Conservation (phyloP, 768 basidiomycete genomes). For the Tulasnella sp. region DNA sequence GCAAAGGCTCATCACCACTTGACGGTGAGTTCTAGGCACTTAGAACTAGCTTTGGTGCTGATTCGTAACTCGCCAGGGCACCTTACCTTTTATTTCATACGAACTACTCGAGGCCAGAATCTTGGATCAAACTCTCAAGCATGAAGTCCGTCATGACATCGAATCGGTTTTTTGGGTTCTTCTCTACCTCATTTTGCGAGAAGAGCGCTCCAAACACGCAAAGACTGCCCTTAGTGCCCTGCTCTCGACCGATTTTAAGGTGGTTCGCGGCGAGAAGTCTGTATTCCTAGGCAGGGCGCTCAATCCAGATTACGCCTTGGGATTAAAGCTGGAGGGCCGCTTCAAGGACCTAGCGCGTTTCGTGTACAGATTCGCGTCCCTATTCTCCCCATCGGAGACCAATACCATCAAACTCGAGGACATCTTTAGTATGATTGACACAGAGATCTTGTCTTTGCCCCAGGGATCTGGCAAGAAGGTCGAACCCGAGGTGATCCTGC, state of each 20-base stretch:
- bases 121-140: not conserved
- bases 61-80: not conserved
- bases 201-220: not conserved
- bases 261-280: not conserved
- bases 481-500: not conserved
- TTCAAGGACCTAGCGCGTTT: not conserved
- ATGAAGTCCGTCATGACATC: not conserved
- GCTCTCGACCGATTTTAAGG: not conserved
- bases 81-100: not conserved
- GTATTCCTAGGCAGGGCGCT: not conserved
- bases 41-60: not conserved
- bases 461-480: not conserved
- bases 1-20: not conserved
- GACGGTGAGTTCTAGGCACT: not conserved
- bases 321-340: not conserved
- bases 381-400: too few relatives aligned
- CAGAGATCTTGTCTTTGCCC: not conserved
- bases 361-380: too few relatives aligned
- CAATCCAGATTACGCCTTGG: not conserved
- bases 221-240: not conserved
- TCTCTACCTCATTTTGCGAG: not conserved
- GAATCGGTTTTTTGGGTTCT: constrained; percentile 6
- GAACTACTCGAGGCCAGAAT: not conserved
- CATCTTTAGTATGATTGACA: not conserved
- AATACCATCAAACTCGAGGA: not conserved